These are phyloP conservation scores for Cercospora brassicicola DNA, from an alignment of 2,329 filamentous ascomycete genomes.

Conservation along the genomic window DNA sequence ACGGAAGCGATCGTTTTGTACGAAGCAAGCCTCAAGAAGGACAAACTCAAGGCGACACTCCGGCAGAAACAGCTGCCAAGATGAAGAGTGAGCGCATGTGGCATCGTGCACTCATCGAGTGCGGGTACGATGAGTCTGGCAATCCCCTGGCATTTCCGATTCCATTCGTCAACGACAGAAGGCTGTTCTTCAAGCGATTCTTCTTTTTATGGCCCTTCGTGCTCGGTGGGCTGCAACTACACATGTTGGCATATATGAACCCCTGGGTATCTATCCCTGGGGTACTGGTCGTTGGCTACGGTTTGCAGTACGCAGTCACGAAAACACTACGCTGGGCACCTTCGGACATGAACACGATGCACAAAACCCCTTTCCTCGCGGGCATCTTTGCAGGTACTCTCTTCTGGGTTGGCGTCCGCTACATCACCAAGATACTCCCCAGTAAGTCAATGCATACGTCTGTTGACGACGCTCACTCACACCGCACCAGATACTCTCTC, in stretches of 20 bases:
- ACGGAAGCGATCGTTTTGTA: slow-evolving; percentile 89
- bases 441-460: slow-evolving; percentile 51
- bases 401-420: slow-evolving; percentile 76
- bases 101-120: slow-evolving; percentile 78
- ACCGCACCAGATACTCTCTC: slow-evolving; percentile 60
- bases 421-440: slow-evolving; percentile 71
- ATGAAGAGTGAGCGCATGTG: slow-evolving; percentile 83
- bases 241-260: slow-evolving; percentile 70
- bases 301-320: slow-evolving; percentile 73
- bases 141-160: slow-evolving; percentile 73
- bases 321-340: slow-evolving; percentile 80
- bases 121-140: slow-evolving; percentile 78
- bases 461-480: slow-evolving; percentile 18
- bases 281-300: slow-evolving; percentile 64
- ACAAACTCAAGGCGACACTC: slow-evolving; percentile 75
- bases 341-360: slow-evolving; percentile 82
- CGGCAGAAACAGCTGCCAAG: slow-evolving; percentile 78
- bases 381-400: slow-evolving; percentile 88
- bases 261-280: slow-evolving; percentile 76
- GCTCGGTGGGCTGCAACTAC: slow-evolving; percentile 69
- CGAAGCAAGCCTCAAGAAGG: slow-evolving; percentile 61
- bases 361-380: slow-evolving; percentile 89
- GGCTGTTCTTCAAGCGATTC: slow-evolving; percentile 76
- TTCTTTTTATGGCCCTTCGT: slow-evolving; percentile 87
- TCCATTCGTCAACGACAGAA: slow-evolving; percentile 72